Percentiles rank a stretch among this genome's conserved stretches.
These are phyloP conservation scores for Starmerella stellata DNA, from an alignment of 805 yeast species.

Conservation along the genomic window DNA sequence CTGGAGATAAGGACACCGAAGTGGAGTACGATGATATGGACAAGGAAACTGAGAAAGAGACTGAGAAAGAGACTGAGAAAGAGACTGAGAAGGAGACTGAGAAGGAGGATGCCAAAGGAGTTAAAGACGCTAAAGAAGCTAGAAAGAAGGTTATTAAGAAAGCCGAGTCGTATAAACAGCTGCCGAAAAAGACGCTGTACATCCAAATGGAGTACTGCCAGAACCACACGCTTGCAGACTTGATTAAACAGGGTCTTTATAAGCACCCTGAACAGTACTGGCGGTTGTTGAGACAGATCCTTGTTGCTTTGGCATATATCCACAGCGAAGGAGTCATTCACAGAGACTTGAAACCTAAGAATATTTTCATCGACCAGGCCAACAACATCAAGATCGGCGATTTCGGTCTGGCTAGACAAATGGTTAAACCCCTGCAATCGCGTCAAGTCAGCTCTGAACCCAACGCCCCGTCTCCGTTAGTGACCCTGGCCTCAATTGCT, in stretches of 20 bases:
- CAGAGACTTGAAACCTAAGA: slow-evolving; percentile 87
- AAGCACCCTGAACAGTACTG: slow-evolving; percentile 64
- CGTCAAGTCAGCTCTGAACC: slow-evolving; percentile 3
- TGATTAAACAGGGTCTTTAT: slow-evolving; percentile 62
- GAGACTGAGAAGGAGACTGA: background rate
- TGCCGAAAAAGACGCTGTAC: slow-evolving; percentile 44
- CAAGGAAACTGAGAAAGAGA: background rate
- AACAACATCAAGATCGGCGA: slow-evolving; percentile 89
- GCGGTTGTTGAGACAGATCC: slow-evolving; percentile 69
- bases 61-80: background rate
- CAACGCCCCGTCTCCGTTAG: background rate
- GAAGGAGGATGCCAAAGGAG: background rate
- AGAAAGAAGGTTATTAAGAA: background rate
- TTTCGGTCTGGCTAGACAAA: slow-evolving; percentile 80
- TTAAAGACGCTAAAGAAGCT: background rate
- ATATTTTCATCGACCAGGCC: slow-evolving; percentile 80
- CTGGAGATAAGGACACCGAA: too few species aligned
- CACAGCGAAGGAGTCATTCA: slow-evolving; percentile 91
- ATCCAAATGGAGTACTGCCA: slow-evolving; percentile 99
- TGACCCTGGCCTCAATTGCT: background rate
- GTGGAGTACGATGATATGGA: too few species aligned
- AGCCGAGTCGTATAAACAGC: too few species aligned
- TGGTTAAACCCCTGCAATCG: slow-evolving; percentile 15
- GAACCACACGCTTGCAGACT: slow-evolving; percentile 69
- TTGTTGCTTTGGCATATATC: slow-evolving; percentile 79